phyloP scores from a whole-genome alignment of 768 basidiomycete genomes.

The Auricularia sp. region DNA sequence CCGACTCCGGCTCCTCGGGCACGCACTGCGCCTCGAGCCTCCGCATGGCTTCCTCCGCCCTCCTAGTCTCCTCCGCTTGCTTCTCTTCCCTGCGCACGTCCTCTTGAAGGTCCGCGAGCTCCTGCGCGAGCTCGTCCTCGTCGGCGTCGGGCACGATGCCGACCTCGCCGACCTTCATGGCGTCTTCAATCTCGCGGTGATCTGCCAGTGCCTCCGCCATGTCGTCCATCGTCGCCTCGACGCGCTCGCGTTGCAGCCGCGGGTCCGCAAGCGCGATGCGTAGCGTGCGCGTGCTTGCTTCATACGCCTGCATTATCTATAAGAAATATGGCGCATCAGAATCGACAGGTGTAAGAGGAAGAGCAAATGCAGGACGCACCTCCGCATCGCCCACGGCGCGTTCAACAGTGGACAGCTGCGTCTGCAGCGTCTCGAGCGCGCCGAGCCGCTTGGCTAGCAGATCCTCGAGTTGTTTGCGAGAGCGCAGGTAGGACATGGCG shows the following conservation, averaged over 20 bases:
- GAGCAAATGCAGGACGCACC: slow-evolving; percentile 33
- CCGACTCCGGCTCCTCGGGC: slow-evolving; percentile 12
- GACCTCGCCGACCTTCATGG: slow-evolving; percentile 55
- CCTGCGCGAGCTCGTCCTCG: slow-evolving; percentile 52
- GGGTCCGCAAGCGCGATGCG: slow-evolving; percentile 70
- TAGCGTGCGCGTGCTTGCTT: slow-evolving; percentile 72
- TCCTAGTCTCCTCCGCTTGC: slow-evolving; percentile 16
- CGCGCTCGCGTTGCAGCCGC: slow-evolving; percentile 60
- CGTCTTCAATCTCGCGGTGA: slow-evolving; percentile 73
- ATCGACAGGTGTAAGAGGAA: not conserved
- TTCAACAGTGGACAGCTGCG: slow-evolving; percentile 74
- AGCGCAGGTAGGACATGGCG: slow-evolving; percentile 69
- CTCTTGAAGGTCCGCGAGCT: slow-evolving; percentile 47
- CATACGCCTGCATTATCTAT: slow-evolving; percentile 80
- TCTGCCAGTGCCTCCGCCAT: slow-evolving; percentile 76
- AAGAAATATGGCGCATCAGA: not conserved
- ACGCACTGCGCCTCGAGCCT: slow-evolving; percentile 6
- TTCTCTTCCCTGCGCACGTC: slow-evolving; percentile 24
- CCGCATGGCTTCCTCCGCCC: slow-evolving; percentile 6
- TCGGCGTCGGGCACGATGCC: slow-evolving; percentile 39
- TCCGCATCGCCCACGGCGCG: slow-evolving; percentile 83
- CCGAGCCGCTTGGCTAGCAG: slow-evolving; percentile 63
- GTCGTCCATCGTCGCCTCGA: slow-evolving; percentile 83
- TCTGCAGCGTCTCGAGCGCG: slow-evolving; percentile 63
- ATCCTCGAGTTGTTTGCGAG: slow-evolving; percentile 73